Conservation (phyloP, 2,329 filamentous ascomycete species). For the Colletotrichum simmondsii region DNA sequence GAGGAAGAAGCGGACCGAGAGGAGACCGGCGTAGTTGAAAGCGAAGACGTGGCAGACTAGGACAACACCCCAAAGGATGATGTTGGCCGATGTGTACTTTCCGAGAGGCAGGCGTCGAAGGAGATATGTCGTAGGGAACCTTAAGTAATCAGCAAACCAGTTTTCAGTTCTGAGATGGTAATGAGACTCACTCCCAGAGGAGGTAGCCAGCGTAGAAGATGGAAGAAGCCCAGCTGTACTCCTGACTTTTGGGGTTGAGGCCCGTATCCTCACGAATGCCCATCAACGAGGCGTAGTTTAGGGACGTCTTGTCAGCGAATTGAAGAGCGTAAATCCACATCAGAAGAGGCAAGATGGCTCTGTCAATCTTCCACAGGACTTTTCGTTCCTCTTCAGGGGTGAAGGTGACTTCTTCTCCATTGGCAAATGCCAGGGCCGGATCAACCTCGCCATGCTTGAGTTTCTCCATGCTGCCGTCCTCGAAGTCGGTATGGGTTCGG, state of each 20-base stretch:
- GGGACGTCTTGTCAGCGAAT: slow-evolving; percentile 30
- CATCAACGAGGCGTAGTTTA: slow-evolving; percentile 33
- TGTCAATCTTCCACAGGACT: slow-evolving; percentile 25
- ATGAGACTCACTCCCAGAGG: slow-evolving; percentile 34
- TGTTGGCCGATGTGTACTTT: slow-evolving; percentile 48
- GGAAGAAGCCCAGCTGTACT: slow-evolving; percentile 37
- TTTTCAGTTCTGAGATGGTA: neutral
- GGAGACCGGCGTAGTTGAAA: slow-evolving; percentile 37
- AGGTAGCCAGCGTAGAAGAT: slow-evolving; percentile 39
- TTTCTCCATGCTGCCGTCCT: slow-evolving; percentile 30
- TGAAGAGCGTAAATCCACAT: slow-evolving; percentile 32
- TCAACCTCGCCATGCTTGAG: slow-evolving; percentile 24
- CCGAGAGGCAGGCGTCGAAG: slow-evolving; percentile 46
- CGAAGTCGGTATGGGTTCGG: slow-evolving; percentile 22
- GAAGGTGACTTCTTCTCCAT: slow-evolving; percentile 23
- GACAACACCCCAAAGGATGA: slow-evolving; percentile 52
- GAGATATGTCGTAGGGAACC: slow-evolving; percentile 49
- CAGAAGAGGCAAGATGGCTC: slow-evolving; percentile 14
- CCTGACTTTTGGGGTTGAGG: slow-evolving; percentile 24
- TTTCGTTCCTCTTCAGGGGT: slow-evolving; percentile 27
- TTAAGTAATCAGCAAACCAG: neutral
- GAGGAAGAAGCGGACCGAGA: slow-evolving; percentile 38
- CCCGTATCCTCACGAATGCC: slow-evolving; percentile 34
- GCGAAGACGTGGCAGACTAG: slow-evolving; percentile 38
- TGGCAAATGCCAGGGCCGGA: slow-evolving; percentile 26